Evolutionary conservation across 805 yeast species (phyloP), one percentile per base, ranked within the genome.

Genomic region (Schwanniomyces vanrijiae): DNA sequence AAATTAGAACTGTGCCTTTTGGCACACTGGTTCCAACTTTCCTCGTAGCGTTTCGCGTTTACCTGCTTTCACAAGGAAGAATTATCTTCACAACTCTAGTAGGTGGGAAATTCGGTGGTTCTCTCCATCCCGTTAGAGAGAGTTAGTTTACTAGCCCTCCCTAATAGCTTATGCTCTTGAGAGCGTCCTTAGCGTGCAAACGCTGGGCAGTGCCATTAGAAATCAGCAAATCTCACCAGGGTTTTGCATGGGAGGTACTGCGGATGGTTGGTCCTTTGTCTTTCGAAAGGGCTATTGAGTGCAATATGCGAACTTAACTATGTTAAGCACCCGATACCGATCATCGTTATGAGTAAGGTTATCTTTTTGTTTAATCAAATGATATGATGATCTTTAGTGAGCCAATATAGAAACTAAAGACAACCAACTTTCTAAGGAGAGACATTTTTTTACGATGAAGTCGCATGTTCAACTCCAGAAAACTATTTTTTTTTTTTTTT

Each of bases 41-140:
- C 62, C 76, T 69, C 70, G 65, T 59, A 59, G 64, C 76, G 71
- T 65, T 66, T 70, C 76, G 76, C 76, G 64, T 68, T 65, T 70
- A 73, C 78, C 76, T 75, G 73, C 59, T 48, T 45, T 59, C 77
- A 54, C 47, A 64, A 61, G 61, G 61, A 54, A 50, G 22, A 31
- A 43, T 28, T 44, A 37, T 21, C n/a, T 51, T 51, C 55, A 48
- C 45, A 13, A 37, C n/a, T n/a, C 11, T n/a, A 19, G 62, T 69
- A 75, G 76, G 83, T 78, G 83, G 83, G 83, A 78, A 78, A 78
- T 78, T 78, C 83, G 83, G 83, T 78, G 83, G 72, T 74, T 60
- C 80, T 53, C 82, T 51, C 80, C 78, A 71, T 70, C 77, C 75
- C 59, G 22, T 26, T 25, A 54, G 51, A 22, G 51, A 38, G 31